phyloP scores from a whole-genome alignment of 306 rosid genomes.

The Gastrolobium villosum region DNA sequence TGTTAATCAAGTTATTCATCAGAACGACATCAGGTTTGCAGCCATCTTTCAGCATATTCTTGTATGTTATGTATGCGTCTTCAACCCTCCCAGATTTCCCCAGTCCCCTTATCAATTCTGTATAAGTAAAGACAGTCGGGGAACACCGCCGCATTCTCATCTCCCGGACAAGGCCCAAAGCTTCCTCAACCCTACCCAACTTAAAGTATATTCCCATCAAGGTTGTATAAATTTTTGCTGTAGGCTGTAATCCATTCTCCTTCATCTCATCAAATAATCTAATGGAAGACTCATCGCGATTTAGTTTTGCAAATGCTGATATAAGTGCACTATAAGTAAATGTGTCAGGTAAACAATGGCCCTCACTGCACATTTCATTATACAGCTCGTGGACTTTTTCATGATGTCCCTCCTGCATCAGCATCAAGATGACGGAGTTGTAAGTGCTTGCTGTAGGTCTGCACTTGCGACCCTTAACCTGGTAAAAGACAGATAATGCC shows the following conservation, averaged over 20 bases:
- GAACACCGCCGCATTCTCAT: slow-evolving; percentile 77
- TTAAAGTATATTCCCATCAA: slow-evolving; percentile 75
- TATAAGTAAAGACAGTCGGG: slow-evolving; percentile 82
- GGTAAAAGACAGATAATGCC: slow-evolving; percentile 80
- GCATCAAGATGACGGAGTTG: slow-evolving; percentile 80
- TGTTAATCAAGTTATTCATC: slow-evolving; percentile 86
- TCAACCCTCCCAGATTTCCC: slow-evolving; percentile 89
- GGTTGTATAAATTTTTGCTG: slow-evolving; percentile 79
- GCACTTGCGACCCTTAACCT: slow-evolving; percentile 84
- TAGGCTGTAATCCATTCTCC: slow-evolving; percentile 86
- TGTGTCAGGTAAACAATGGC: slow-evolving; percentile 81
- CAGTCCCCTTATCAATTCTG: slow-evolving; percentile 87
- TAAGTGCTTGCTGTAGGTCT: slow-evolving; percentile 69
- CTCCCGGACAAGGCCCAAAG: slow-evolving; percentile 70
- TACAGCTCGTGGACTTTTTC: slow-evolving; percentile 92
- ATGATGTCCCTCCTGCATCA: slow-evolving; percentile 88
- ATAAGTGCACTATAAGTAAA: slow-evolving; percentile 82
- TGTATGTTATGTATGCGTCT: slow-evolving; percentile 66
- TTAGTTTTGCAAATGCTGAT: slow-evolving; percentile 75
- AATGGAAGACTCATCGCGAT: slow-evolving; percentile 74
- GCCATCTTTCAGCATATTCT: slow-evolving; percentile 73
- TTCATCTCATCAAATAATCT: slow-evolving; percentile 90
- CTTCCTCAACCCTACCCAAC: slow-evolving; percentile 72
- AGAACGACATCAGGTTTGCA: slow-evolving; percentile 83
- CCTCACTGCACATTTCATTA: slow-evolving; percentile 86